phyloP scores from a whole-genome alignment of 192 early-diverging fungal species.

The Backusella sp. region DNA sequence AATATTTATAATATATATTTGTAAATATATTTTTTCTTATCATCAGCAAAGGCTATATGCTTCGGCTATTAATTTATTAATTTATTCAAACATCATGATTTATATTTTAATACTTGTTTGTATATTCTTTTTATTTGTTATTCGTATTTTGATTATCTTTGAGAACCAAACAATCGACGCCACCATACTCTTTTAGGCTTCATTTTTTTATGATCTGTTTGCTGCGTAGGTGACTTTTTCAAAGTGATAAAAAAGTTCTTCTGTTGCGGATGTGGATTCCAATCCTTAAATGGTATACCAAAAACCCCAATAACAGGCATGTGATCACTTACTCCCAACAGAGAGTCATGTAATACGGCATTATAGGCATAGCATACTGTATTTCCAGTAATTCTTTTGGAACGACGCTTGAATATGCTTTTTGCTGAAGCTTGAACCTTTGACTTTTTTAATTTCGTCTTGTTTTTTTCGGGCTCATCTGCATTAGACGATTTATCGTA shows the following conservation, averaged over 20 bases:
- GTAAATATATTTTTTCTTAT: background rate
- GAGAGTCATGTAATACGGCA: constrained; percentile 31
- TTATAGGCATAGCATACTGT: constrained; percentile 24
- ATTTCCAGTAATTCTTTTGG: background rate
- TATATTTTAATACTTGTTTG: background rate
- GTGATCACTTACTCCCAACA: constrained; percentile 47
- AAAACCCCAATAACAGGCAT: constrained; percentile 50
- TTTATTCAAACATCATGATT: background rate
- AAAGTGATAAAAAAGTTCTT: background rate
- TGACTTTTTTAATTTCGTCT: background rate
- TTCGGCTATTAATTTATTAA: background rate
- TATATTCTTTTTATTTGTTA: background rate
- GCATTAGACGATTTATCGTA: constrained; percentile 14
- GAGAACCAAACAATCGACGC: background rate
- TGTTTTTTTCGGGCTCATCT: background rate
- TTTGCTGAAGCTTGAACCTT: background rate
- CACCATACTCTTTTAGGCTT: constrained; percentile 3
- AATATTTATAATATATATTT: background rate
- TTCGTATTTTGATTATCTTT: constrained; percentile 3
- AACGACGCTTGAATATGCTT: background rate
- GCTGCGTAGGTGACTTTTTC: background rate
- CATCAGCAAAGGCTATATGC: background rate
- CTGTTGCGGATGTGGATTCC: background rate
- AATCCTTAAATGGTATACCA: constrained; percentile 42
- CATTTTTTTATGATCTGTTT: background rate